Percentiles rank a stretch among this genome's conserved stretches.
phyloP scores from a whole-genome alignment of 2,329 filamentous ascomycete species.

The Aspergillus sp. region DNA sequence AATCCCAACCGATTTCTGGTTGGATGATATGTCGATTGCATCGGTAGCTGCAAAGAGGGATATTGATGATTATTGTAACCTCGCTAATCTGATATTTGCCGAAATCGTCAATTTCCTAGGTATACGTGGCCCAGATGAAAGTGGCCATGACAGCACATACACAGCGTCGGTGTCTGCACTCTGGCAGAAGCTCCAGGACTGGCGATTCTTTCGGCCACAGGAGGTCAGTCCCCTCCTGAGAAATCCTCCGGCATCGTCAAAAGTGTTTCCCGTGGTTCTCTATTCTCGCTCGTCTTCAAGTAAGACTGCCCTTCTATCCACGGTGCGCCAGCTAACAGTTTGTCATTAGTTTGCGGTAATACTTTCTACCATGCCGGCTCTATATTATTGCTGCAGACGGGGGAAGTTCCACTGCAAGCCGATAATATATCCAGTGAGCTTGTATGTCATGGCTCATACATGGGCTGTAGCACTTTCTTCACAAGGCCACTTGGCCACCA shows the following conservation, averaged over 20 bases:
- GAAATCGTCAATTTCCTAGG: conserved; percentile 14
- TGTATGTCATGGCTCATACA: not conserved
- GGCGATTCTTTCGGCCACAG: not conserved
- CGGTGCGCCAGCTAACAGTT: not conserved
- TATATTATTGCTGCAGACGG: conserved; percentile 16
- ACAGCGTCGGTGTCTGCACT: not conserved
- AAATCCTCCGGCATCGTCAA: not conserved
- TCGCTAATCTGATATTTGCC: conserved; percentile 13
- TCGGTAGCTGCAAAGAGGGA: conserved; percentile 10
- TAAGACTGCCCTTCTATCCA: not conserved
- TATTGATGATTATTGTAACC: conserved; percentile 17
- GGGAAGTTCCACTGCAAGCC: too few relatives aligned
- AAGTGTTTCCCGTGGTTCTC: not conserved
- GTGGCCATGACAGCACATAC: not conserved
- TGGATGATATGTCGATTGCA: conserved; percentile 12
- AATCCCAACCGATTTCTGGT: conserved; percentile 15
- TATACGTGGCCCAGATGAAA: too few relatives aligned
- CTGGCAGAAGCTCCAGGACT: not conserved
- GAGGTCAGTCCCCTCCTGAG: not conserved
- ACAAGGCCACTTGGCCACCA: too few relatives aligned
- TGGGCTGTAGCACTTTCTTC: too few relatives aligned
- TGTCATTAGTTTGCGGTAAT: conserved; percentile 15
- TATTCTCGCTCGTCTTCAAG: not conserved
- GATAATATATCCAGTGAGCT: too few relatives aligned
- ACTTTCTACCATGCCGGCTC: conserved; percentile 19